Conservation (phyloP, 1,139 yeast species). For the Yamadazyma trypodendri region DNA sequence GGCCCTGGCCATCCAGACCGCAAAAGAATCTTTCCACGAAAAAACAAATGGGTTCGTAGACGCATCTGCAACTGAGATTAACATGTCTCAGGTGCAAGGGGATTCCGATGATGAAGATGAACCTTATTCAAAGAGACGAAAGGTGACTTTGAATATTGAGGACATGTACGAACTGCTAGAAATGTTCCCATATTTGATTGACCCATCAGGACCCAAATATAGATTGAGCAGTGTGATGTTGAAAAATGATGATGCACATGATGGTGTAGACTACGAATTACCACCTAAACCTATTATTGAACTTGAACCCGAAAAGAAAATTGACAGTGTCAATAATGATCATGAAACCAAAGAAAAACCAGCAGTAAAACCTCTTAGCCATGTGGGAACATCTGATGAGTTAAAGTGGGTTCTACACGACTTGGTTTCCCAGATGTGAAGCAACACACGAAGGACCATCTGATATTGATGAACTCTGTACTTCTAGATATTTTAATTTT, state of each 20-base stretch:
- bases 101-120: conserved; percentile 20
- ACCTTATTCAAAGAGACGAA: conserved; percentile 23
- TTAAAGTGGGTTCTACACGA: conserved; percentile 72
- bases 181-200: conserved; percentile 65
- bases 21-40: conserved; percentile 15
- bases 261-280: conserved; percentile 42
- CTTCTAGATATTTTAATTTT: conserved; percentile 1
- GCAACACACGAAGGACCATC: too few relatives aligned
- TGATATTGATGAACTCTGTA: neutral
- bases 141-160: conserved; percentile 55
- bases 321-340: conserved; percentile 3
- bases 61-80: conserved; percentile 1
- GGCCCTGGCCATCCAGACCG: conserved; percentile 21
- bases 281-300: conserved; percentile 28
- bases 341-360: conserved; percentile 4
- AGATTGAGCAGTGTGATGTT: conserved; percentile 53
- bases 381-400: conserved; percentile 66
- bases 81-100: conserved; percentile 2
- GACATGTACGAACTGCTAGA: conserved; percentile 65
- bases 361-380: conserved; percentile 16
- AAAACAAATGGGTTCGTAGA: conserved; percentile 3
- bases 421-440: conserved; percentile 36
- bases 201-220: conserved; percentile 61
- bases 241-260: conserved; percentile 55
- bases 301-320: conserved; percentile 3